Evolutionary conservation across 306 rosid genomes (phyloP), one percentile per base, ranked within the genome.

Genomic region (Notholithocarpus densiflorus): DNA sequence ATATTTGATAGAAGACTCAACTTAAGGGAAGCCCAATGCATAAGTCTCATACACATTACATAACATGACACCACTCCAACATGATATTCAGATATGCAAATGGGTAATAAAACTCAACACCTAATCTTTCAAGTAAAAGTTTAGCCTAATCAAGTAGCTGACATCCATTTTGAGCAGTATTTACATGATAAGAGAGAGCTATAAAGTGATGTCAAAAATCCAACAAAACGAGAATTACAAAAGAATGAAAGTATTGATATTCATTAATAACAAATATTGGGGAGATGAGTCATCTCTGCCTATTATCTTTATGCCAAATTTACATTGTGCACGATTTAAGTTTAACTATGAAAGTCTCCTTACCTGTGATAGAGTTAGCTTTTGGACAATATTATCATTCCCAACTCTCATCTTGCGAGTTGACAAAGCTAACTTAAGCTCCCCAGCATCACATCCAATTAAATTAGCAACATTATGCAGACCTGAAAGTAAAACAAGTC

Each of bases 331-430:
- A 77, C 21, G 73, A 45, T 71, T 24, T 24, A 24, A 76, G 69
- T 55, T 57, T 62, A 21, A 71, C 76, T 56, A 77, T 21, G 31
- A 56, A n/a, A 79, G 65, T 79, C 68, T 83, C 73, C 87, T 90
- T 87, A 90, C 99, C 90, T 96, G 99, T 55, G 99, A 84, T 48
- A 83, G 78, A 1, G 91, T 96, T 79, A 96, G 85, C 93, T 90
- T 91, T 84, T 96, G 98, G 80, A 96, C 89, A 72, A 96, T 96
- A 86, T 18, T 93, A 71, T 96, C 99, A 76, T 84, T 91, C 52
- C 97, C 94, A 83, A 93, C 96, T 84, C 86, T 89, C 99, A 96
- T 96, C 72, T 91, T 96, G 72, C 96, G 96, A 87, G 90, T 91
- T 74, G 97, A 85, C 82, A 96, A 86, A 75, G 99, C 88, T 79